phyloP scores from a whole-genome alignment of 2,329 filamentous ascomycete genomes.

The Fusarium gaditjirri region DNA sequence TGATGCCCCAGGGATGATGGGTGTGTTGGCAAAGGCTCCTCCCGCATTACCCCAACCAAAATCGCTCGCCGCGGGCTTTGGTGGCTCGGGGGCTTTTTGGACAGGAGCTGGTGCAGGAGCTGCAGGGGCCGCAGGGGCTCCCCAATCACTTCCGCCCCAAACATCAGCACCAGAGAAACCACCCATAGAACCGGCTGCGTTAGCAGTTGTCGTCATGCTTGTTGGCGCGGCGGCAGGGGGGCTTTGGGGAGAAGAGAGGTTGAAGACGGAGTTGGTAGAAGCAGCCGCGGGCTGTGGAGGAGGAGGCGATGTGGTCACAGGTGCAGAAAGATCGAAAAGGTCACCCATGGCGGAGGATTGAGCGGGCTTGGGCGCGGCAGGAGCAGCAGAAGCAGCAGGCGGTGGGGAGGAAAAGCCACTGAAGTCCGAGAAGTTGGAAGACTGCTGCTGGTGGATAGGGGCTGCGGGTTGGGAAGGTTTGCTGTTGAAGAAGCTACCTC shows the following conservation, averaged over 20 bases:
- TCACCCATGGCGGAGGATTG: conserved; percentile 75
- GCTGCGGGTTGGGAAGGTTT: conserved; percentile 70
- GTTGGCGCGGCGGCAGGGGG: conserved; percentile 58
- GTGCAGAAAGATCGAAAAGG: conserved; percentile 79
- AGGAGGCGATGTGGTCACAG: conserved; percentile 58
- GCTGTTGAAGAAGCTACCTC: conserved; percentile 85
- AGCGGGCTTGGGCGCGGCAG: conserved; percentile 54
- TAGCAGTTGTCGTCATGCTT: conserved; percentile 48
- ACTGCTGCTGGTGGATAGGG: conserved; percentile 60
- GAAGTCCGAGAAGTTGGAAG: conserved; percentile 71
- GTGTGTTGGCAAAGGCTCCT: conserved; percentile 65
- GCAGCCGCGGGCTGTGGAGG: conserved; percentile 57
- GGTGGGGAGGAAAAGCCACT: conserved; percentile 66
- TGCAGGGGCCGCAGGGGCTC: conserved; percentile 69
- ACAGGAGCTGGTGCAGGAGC: conserved; percentile 57
- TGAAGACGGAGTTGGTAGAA: conserved; percentile 76
- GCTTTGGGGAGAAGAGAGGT: conserved; percentile 70
- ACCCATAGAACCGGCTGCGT: conserved; percentile 51
- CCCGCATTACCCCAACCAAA: conserved; percentile 67
- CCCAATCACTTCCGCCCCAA: conserved; percentile 91
- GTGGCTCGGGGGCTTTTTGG: conserved; percentile 70
- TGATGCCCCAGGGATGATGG: conserved; percentile 69
- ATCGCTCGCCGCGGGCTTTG: conserved; percentile 63
- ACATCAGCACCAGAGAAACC: conserved; percentile 71
- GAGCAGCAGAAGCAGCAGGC: conserved; percentile 47